Evolutionary conservation across 2,329 filamentous ascomycete species (phyloP).

Genomic region (Cladophialophora psammophila): DNA sequence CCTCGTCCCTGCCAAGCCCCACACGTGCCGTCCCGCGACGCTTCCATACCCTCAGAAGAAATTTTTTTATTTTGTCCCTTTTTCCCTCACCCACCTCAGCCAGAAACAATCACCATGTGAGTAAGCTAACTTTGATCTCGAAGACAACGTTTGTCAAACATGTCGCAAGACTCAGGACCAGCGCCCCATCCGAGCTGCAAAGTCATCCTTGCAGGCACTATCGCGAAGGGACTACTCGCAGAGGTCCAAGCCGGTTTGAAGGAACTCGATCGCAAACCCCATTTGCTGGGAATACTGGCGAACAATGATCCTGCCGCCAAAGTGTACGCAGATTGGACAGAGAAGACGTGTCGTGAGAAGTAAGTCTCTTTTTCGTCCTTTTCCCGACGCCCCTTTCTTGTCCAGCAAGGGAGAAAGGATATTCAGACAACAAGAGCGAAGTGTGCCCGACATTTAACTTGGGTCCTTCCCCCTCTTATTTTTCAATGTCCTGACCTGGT

Average conservation of each 20-base stretch:
- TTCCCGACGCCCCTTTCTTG: background rate
- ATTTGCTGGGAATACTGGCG: slow-evolving; percentile 88
- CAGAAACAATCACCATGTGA: slow-evolving; percentile 1
- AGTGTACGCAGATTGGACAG: slow-evolving; percentile 96
- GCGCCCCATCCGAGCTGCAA: slow-evolving; percentile 66
- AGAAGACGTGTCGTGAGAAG: slow-evolving; percentile 96
- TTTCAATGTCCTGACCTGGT: slow-evolving; percentile 3
- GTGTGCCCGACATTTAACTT: background rate
- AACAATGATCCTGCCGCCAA: slow-evolving; percentile 89
- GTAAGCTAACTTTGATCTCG: background rate
- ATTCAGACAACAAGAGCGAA: background rate
- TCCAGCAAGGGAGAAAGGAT: slow-evolving; percentile 10
- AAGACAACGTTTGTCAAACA: slow-evolving; percentile 8
- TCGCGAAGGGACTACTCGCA: slow-evolving; percentile 79
- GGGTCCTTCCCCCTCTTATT: background rate
- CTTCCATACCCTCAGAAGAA: slow-evolving; percentile 5
- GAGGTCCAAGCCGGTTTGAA: slow-evolving; percentile 80
- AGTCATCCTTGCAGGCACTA: slow-evolving; percentile 85
- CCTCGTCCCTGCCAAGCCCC: slow-evolving; percentile 20
- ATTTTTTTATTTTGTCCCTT: slow-evolving; percentile 4
- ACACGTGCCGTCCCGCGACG: slow-evolving; percentile 7
- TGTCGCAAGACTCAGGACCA: slow-evolving; percentile 30
- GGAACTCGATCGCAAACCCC: slow-evolving; percentile 72
- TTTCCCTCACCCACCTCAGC: background rate
- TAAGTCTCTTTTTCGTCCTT: slow-evolving; percentile 61